Evolutionary conservation across 2,329 filamentous ascomycete species (phyloP).

Genomic region (Gnomoniopsis sp.): DNA sequence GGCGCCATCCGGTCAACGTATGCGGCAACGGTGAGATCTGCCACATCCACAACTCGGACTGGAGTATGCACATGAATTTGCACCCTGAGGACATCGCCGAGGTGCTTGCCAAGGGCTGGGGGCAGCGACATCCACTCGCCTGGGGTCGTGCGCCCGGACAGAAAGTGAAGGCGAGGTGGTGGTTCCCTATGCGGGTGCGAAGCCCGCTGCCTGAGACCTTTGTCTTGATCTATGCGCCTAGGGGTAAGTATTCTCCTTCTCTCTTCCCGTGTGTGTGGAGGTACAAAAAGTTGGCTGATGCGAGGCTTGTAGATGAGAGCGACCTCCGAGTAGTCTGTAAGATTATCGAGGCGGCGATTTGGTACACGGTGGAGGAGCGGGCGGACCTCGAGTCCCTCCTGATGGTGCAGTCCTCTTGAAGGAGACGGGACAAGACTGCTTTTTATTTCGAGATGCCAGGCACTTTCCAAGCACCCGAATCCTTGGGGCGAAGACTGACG

Average conservation of each 20-base stretch:
- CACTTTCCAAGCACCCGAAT: neutral
- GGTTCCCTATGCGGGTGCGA: constrained; percentile 2
- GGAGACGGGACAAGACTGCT: neutral
- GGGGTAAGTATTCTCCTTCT: constrained; percentile 37
- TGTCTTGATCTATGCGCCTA: constrained; percentile 78
- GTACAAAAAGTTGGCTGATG: constrained; percentile 4
- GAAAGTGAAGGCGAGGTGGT: neutral
- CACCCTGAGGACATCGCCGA: constrained; percentile 74
- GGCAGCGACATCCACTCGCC: constrained; percentile 66
- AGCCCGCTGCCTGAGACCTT: constrained; percentile 71
- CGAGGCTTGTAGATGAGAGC: constrained; percentile 42
- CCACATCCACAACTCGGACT: constrained; percentile 74
- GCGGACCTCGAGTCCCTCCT: constrained; percentile 16
- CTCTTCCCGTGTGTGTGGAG: neutral
- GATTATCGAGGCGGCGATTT: constrained; percentile 72
- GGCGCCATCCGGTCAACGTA: constrained; percentile 57
- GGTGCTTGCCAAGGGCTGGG: constrained; percentile 75
- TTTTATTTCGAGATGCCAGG: neutral
- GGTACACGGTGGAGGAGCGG: constrained; percentile 48
- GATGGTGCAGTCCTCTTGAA: neutral
- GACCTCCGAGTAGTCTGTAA: constrained; percentile 65
- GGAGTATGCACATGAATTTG: constrained; percentile 74
- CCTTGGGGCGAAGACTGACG: constrained; percentile 12
- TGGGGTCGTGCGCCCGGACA: constrained; percentile 48
- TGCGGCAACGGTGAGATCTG: constrained; percentile 79